A percentile compares a stretch with the other conserved stretches of the same genome.
Evolutionary conservation across 2,329 filamentous ascomycete species (phyloP).

Genomic region (Amauroascus niger): DNA sequence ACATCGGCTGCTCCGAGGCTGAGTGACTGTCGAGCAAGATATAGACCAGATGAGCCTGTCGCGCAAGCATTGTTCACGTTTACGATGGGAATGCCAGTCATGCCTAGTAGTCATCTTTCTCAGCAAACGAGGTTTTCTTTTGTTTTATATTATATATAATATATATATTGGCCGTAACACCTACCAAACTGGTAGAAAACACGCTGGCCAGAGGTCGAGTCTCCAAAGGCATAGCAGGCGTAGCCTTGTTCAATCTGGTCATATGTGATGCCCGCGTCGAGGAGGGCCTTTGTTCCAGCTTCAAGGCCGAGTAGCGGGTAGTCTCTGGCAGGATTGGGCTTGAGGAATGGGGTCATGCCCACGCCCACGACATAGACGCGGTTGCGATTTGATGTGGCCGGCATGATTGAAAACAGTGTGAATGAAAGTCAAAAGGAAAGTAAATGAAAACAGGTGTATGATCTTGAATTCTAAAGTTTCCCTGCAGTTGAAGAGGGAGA

Average conservation of each 20-base stretch:
- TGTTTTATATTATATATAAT: no score
- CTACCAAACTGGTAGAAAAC: conserved; percentile 23
- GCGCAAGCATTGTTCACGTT: conserved; percentile 24
- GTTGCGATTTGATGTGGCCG: background rate
- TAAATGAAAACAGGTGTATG: background rate
- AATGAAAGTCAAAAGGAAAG: no score
- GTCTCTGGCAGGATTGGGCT: conserved; percentile 26
- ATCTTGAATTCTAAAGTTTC: background rate
- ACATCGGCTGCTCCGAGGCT: conserved; percentile 18
- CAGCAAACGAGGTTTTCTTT: no score
- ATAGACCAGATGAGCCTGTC: conserved; percentile 20
- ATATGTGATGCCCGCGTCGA: conserved; percentile 23
- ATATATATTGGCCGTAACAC: no score
- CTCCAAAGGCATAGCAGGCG: conserved; percentile 21
- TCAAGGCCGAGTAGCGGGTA: conserved; percentile 28
- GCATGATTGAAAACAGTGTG: background rate
- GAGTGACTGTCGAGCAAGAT: conserved; percentile 19
- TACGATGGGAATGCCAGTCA: conserved; percentile 22
- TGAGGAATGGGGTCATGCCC: conserved; percentile 23
- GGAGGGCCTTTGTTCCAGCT: conserved; percentile 22
- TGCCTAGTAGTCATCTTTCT: no score
- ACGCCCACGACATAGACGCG: conserved; percentile 21
- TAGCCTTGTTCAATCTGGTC: conserved; percentile 21
- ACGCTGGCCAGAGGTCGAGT: conserved; percentile 21
- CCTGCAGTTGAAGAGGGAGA: no score